These are phyloP conservation scores for Exserohilum turcica DNA, from an alignment of 2,329 filamentous ascomycete genomes.

Conservation along the genomic window DNA sequence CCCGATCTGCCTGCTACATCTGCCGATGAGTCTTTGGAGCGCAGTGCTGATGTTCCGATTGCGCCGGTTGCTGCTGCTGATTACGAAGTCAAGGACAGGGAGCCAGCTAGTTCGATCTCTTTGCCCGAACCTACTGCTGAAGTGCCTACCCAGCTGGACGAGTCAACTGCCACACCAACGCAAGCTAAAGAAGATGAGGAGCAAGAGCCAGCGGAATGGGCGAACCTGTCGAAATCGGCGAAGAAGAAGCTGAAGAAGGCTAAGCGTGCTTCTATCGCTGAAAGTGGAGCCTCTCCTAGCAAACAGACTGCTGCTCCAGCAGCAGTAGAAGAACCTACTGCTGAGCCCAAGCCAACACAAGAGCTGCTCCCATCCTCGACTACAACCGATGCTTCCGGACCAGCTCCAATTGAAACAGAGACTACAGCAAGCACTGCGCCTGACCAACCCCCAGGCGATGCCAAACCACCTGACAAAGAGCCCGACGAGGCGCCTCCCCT, in stretches of 20 bases:
- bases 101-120: neutral
- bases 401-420: slow-evolving; percentile 4
- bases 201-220: slow-evolving; percentile 16
- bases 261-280: slow-evolving; percentile 27
- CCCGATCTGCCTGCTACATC: neutral
- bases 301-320: slow-evolving; percentile 1
- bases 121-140: neutral
- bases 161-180: neutral
- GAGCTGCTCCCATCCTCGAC: neutral
- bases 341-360: slow-evolving; percentile 7
- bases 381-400: neutral
- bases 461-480: slow-evolving; percentile 13
- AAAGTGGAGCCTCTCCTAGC: slow-evolving; percentile 12
- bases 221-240: slow-evolving; percentile 31
- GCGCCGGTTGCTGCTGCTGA: neutral
- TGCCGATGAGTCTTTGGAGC: neutral
- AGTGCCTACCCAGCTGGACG: neutral
- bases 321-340: neutral
- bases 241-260: slow-evolving; percentile 40
- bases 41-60: neutral
- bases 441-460: slow-evolving; percentile 6
- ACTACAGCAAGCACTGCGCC: neutral
- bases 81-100: neutral
- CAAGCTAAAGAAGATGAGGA: slow-evolving; percentile 5
- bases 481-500: slow-evolving; percentile 10